These are phyloP conservation scores for Hibiscus tridactylites DNA, from an alignment of 345 rosid genomes.

Conservation along the genomic window DNA sequence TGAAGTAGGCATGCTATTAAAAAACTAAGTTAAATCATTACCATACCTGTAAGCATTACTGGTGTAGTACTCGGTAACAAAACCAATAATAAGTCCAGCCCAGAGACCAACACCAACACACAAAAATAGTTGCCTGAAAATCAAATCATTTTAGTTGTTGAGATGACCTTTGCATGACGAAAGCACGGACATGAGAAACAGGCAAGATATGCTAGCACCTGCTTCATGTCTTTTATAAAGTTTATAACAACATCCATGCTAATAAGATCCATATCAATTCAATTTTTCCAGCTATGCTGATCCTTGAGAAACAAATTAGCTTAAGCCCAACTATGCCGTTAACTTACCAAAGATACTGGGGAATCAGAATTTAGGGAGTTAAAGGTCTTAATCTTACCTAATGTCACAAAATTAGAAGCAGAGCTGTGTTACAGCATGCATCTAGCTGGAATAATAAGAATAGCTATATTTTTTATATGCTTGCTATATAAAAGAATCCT, in stretches of 20 bases:
- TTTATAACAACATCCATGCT: not conserved
- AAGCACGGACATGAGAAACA: not conserved
- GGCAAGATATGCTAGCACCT: not conserved
- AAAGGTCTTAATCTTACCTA: not conserved
- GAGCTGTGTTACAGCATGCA: not conserved
- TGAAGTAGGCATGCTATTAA: not conserved
- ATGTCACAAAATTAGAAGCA: not conserved
- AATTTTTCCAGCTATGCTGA: not conserved
- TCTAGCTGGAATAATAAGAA: not conserved
- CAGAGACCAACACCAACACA: slow-evolving; percentile 74
- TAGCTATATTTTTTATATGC: not conserved
- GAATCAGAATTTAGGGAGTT: not conserved
- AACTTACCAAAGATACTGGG: not conserved
- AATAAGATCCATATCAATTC: too few species aligned
- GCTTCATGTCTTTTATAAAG: not conserved
- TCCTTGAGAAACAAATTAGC: not conserved
- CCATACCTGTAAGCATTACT: slow-evolving; percentile 64
- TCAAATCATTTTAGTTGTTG: not conserved
- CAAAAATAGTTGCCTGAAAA: slow-evolving; percentile 58
- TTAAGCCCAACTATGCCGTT: not conserved
- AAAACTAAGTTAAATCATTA: not conserved
- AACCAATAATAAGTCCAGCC: slow-evolving; percentile 80
- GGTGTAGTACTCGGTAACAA: slow-evolving; percentile 63
- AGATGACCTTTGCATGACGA: not conserved
- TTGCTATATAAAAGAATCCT: not conserved